A percentile compares a stretch with the other conserved stretches of the same genome.
phyloP scores from a whole-genome alignment of 352 stramenopile species.

The Phytophthora kernoviae region DNA sequence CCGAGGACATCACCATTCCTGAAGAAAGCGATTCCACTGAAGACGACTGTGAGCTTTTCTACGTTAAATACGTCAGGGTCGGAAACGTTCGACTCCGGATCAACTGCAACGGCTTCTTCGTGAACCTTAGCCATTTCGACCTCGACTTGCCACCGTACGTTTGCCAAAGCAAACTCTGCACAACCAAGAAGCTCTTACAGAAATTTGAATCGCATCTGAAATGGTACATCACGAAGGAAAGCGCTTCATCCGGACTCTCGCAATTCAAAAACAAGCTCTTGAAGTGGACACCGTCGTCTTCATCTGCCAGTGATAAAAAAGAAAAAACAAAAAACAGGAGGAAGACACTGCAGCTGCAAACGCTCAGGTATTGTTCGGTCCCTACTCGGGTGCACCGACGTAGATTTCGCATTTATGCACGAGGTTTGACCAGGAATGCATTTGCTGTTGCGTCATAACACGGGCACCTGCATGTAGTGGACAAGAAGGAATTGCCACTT shows the following conservation, averaged over 20 bases:
- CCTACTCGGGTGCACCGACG: conserved; percentile 61
- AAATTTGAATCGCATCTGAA: conserved; percentile 86
- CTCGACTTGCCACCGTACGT: conserved; percentile 79
- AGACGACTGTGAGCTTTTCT: conserved; percentile 79
- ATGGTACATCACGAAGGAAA: conserved; percentile 86
- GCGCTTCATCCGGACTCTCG: conserved; percentile 75
- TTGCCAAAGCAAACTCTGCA: conserved; percentile 83
- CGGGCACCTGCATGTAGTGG: background rate
- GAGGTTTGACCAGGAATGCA: background rate
- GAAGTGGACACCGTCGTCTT: conserved; percentile 68
- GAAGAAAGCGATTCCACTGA: conserved; percentile 62
- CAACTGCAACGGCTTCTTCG: conserved; percentile 87
- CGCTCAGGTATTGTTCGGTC: conserved; percentile 75
- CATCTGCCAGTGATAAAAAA: conserved; percentile 52
- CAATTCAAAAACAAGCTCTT: conserved; percentile 89
- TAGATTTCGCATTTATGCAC: conserved; percentile 3
- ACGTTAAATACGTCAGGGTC: conserved; percentile 87
- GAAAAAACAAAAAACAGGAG: conserved; percentile 64
- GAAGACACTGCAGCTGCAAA: conserved; percentile 65
- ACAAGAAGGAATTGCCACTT: background rate
- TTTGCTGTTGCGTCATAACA: background rate
- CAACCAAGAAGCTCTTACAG: conserved; percentile 80
- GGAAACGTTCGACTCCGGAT: conserved; percentile 80
- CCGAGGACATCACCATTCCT: conserved; percentile 6
- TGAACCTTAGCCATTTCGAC: conserved; percentile 84